Base-by-base conservation (phyloP, 2,329 filamentous ascomycete species). In the Pseudogymnoascus sp. region DNA sequence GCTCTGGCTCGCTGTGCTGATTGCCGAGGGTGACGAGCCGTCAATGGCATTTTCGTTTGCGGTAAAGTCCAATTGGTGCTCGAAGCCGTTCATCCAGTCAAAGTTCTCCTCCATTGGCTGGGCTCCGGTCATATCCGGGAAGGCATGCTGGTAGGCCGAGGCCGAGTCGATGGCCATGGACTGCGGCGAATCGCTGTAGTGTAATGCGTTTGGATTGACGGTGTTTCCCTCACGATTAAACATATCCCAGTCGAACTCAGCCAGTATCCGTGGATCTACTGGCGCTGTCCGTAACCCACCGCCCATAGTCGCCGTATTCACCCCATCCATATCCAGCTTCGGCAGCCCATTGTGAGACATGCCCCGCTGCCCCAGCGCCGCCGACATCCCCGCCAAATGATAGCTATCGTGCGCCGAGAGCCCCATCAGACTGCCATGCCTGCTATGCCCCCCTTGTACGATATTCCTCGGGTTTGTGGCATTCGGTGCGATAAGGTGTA, bases 1-100 rank as follows among this genome's bases (percentile, higher is more conserved):
- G 72, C 89, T 93, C 71, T 95, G 92, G 75, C 92, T 97, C 63
- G 90, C 90, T 44, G 90, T 96, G 77, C 93, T 97, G 73, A 97
- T 93, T 54, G 92, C 92, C 7, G 94, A 97, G 13, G 94, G 94
- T 11, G 94, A 97, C 9, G 94, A 97, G 63, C 89, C 92, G 69
- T 96, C 93, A 60, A 97, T 84, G 29, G 90, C 91, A 66, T 86
- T 88, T 68, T 96, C 92, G 69, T 88, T 88, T 61, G 79, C 77
- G 68, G 81, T 81, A 72, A 91, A 86, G 6, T 83, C 83, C 79
- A 93, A 84, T 50, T 89, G 84, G 69, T 87, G 84, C 65, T 94
- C 90, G 72, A 96, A 89, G 21, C 88, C 88, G 63, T 87, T 87
- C 75, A 86, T 84, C 92, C 92, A 97, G 68, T 92, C 89, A 72